Base-by-base conservation (phyloP, 805 yeast species). In the Starmerella vitae region DNA sequence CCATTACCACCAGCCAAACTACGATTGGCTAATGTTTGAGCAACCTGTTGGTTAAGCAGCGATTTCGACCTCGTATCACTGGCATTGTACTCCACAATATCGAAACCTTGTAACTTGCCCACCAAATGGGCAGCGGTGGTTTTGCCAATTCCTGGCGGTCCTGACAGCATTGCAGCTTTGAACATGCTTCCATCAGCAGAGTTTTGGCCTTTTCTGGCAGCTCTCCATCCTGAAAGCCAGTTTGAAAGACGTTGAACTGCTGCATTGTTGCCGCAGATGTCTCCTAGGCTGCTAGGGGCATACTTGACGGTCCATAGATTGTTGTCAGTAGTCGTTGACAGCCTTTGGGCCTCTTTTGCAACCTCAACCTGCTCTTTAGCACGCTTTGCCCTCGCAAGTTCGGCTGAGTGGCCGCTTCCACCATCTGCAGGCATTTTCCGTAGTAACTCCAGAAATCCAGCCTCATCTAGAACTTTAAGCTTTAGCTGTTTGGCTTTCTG, bases 91-190 rank as follows among this genome's bases (percentile, higher is more conserved):
- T 91, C 98, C 53, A 80, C 71, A 0, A 81, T 72, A 37, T 77
- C 76, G 56, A 75, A 91, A 0, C 93, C 93, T 38, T 76, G 70
- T 41, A 78, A 83, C 37, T 70, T 67, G 7, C 93, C 91, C 22
- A 85, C 70, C 5, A 84, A 68, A 55, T 91, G 97, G 0, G 93
- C 86, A 1, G 88, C 76, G 0, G 93, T 74, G 0, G 97, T 88
- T 53, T 88, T 88, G 20, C 98, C 98, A 29, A 84, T 72, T 1
- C 98, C 98, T 0, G 94, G 86, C 1, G 95, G 93, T 52, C 94
- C 98, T 15, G 86, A 78, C 4, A 91, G 71, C 54, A 91, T 67
- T 2, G 80, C 88, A 0, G 98, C 94, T 42, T 95, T 68, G 51
- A 65, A 83, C 9, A 70, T 58, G 3, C 76, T 63, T 2, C 83